Evolutionary conservation across 1,284 basidiomycete species (phyloP).

Genomic region (Mixia osmundae): DNA sequence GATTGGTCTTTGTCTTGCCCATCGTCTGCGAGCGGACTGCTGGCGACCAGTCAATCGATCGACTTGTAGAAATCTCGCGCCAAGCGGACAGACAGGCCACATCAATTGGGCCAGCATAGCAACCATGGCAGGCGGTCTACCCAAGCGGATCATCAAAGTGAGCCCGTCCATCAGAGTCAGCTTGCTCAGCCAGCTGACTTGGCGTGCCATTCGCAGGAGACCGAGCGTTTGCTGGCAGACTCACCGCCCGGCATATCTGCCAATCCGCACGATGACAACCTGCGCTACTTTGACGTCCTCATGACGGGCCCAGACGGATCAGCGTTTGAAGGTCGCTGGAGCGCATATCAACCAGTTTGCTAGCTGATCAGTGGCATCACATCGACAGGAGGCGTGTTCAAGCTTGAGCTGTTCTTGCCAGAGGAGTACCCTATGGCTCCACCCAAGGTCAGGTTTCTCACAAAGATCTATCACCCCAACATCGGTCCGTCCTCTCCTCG

Average conservation of each 20-base stretch:
- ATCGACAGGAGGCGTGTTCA: slow-evolving; percentile 60
- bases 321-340: slow-evolving; percentile 68
- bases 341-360: background rate
- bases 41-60: no score
- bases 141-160: slow-evolving; percentile 36
- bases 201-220: slow-evolving; percentile 40
- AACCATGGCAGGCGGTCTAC: no score
- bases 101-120: no score
- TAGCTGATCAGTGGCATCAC: background rate
- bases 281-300: slow-evolving; percentile 93
- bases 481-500: slow-evolving; percentile 42
- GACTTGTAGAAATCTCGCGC: no score
- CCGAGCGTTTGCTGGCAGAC: slow-evolving; percentile 81
- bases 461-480: slow-evolving; percentile 99
- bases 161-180: background rate
- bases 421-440: slow-evolving; percentile 99
- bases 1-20: no score
- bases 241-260: slow-evolving; percentile 90
- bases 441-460: slow-evolving; percentile 93
- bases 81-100: no score
- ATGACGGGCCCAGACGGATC: slow-evolving; percentile 83
- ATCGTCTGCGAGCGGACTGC: no score
- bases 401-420: slow-evolving; percentile 84
- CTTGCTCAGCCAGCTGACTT: background rate
- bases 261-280: slow-evolving; percentile 82